These are phyloP conservation scores for Aristolochia californica DNA, from an alignment of 164 flowering plant genomes.

Conservation along the genomic window DNA sequence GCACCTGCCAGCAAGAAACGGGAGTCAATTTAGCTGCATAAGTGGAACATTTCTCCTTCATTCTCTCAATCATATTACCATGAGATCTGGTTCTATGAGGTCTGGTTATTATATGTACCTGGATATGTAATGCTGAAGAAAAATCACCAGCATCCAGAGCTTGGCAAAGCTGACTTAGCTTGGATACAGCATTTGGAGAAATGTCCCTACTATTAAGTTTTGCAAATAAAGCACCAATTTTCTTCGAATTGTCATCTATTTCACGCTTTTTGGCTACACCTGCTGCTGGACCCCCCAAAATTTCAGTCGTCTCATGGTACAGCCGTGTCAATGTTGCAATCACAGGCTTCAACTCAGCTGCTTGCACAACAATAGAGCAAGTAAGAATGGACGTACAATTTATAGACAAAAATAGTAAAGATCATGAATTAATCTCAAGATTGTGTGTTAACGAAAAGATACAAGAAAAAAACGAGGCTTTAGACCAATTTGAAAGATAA, in stretches of 20 bases:
- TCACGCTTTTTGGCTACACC: conserved; percentile 82
- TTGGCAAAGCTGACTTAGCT: conserved; percentile 78
- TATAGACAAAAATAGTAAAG: background rate
- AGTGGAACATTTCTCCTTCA: background rate
- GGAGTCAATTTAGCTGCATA: background rate
- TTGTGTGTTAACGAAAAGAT: background rate
- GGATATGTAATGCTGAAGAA: conserved; percentile 65
- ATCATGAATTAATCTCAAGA: background rate
- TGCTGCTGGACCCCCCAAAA: conserved; percentile 79
- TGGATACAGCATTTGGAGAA: conserved; percentile 77
- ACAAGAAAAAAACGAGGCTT: background rate
- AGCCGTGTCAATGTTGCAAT: conserved; percentile 69
- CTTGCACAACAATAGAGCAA: background rate
- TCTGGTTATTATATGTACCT: too few species aligned
- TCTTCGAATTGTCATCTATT: conserved; percentile 91
- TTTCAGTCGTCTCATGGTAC: conserved; percentile 84
- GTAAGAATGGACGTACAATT: background rate
- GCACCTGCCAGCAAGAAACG: conserved; percentile 36
- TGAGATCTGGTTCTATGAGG: background rate
- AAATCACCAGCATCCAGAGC: conserved; percentile 79
- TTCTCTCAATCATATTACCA: background rate
- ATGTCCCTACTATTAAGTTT: conserved; percentile 87
- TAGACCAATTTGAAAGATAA: background rate
- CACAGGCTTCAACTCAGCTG: conserved; percentile 80
- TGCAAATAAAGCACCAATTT: conserved; percentile 80